Evolutionary conservation across 768 basidiomycete species (phyloP), one percentile per base, ranked within the genome.

Genomic region (Suillus lakei): DNA sequence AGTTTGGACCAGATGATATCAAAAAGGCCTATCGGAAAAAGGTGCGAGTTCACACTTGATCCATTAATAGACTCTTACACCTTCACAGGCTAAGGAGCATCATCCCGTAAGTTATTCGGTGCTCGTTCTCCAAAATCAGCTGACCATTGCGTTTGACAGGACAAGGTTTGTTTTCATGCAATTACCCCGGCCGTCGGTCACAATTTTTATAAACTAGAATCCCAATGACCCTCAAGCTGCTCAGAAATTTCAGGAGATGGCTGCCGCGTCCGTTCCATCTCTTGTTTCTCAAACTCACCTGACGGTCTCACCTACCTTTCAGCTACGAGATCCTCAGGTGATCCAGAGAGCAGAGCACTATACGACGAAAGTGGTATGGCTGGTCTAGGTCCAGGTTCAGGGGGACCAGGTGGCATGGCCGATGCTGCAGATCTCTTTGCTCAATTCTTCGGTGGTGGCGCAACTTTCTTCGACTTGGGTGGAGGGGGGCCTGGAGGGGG

Each of bases 1-100:
- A 54, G 30, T 50, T 61, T 66, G 63, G 21, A 58, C 43, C 68
- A 91, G 93, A 83, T 69, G 94, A 98, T 68, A 94, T 98, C 71
- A 96, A 96, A 79, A 93, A 92, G 74, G 96, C 96, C 18, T 98
- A 98, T 75, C 90, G 91, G 75, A 92, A 87, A 81, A 96, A 96
- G 88, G 95, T 93, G 80, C 70, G 71, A 75, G 39, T 38, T 63
- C 41, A 41, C 55, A 63, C 67, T 51, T 65, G 62, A 60, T 68
- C 63, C 60, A 54, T 65, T 72, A 41, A 61, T 44, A 43, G 61
- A 51, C 66, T 68, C 68, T 58, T 72, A 68, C 28, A 68, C 72
- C 56, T 62, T 64, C 61, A 5, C 71, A 95, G 91, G 95, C 95
- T 38, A 94, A 90, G 74, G 87, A 93, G 73, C 90, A 93, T 68